These are phyloP conservation scores for Lactarius sanguifluus DNA, from an alignment of 768 basidiomycete species.

Conservation along the genomic window DNA sequence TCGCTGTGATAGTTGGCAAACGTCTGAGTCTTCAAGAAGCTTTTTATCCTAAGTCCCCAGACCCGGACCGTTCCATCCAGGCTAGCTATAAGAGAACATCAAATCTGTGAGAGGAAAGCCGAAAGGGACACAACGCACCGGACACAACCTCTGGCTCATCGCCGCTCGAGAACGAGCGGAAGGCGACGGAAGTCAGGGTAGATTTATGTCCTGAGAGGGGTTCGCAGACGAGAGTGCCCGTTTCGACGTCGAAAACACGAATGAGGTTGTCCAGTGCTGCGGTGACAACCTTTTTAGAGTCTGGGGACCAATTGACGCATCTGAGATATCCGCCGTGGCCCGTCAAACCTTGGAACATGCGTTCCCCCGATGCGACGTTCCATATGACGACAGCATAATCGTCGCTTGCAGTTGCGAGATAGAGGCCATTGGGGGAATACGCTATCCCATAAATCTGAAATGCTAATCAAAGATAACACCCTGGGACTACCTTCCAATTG, in stretches of 20 bases:
- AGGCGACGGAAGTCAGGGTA: not conserved
- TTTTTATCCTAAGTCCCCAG: constrained; percentile 4
- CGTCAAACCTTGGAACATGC: constrained; percentile 33
- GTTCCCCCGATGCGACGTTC: constrained; percentile 47
- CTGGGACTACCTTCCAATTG: not conserved
- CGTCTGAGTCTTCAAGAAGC: not conserved
- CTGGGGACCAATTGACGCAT: constrained; percentile 19
- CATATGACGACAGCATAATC: constrained; percentile 51
- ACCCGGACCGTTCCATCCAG: constrained; percentile 19
- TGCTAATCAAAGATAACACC: not conserved
- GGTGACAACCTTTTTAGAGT: constrained; percentile 15
- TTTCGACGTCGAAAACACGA: constrained; percentile 22
- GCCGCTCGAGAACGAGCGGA: not conserved
- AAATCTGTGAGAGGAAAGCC: not conserved
- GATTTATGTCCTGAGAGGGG: constrained; percentile 10
- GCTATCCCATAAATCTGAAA: constrained; percentile 14
- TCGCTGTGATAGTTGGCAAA: constrained; percentile 5
- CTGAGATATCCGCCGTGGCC: constrained; percentile 13
- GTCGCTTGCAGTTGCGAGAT: constrained; percentile 45
- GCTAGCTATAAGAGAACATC: not conserved
- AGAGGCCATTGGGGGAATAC: constrained; percentile 26
- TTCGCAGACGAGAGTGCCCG: constrained; percentile 11
- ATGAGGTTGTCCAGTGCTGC: constrained; percentile 11
- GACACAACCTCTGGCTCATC: constrained; percentile 6
- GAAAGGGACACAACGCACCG: not conserved